Percentiles rank a stretch among this genome's conserved stretches.
Conservation (phyloP, 768 basidiomycete species). For the Boletus vermiculosoides region DNA sequence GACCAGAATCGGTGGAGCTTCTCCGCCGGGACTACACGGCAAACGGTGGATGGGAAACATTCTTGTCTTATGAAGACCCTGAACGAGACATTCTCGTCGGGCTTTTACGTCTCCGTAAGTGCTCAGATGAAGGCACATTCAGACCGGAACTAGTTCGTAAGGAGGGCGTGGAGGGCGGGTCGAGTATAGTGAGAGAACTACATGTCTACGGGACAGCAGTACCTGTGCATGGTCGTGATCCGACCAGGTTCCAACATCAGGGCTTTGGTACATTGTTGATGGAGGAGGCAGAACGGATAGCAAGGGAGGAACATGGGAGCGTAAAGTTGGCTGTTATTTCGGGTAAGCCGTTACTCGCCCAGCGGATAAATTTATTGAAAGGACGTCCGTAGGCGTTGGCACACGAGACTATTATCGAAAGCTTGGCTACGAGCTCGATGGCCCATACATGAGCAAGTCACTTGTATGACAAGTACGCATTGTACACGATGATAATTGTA, state of each 20-base stretch:
- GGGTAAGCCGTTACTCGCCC: conserved; percentile 46
- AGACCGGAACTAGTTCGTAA: conserved; percentile 81
- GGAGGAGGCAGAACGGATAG: conserved; percentile 99
- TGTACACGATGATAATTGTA: conserved; percentile 11
- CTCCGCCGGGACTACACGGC: conserved; percentile 94
- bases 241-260: conserved; percentile 97
- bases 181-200: conserved; percentile 91
- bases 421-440: conserved; percentile 91
- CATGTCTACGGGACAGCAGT: conserved; percentile 99
- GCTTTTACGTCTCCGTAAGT: conserved; percentile 86
- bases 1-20: conserved; percentile 93
- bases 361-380: background rate
- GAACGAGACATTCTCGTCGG: conserved; percentile 96
- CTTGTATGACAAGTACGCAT: conserved; percentile 39
- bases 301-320: conserved; percentile 94
- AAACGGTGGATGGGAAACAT: conserved; percentile 99
- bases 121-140: conserved; percentile 96
- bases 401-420: conserved; percentile 96
- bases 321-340: conserved; percentile 97
- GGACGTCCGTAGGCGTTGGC: conserved; percentile 69
- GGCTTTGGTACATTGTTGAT: conserved; percentile 96
- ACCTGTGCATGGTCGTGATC: conserved; percentile 94
- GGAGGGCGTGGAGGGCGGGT: conserved; percentile 71
- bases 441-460: conserved; percentile 96
- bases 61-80: conserved; percentile 98